Percentiles rank a stretch among this genome's conserved stretches.
These are phyloP conservation scores for Trichomonas tenax DNA, from an alignment of 208 protist genomes.

Conservation along the genomic window DNA sequence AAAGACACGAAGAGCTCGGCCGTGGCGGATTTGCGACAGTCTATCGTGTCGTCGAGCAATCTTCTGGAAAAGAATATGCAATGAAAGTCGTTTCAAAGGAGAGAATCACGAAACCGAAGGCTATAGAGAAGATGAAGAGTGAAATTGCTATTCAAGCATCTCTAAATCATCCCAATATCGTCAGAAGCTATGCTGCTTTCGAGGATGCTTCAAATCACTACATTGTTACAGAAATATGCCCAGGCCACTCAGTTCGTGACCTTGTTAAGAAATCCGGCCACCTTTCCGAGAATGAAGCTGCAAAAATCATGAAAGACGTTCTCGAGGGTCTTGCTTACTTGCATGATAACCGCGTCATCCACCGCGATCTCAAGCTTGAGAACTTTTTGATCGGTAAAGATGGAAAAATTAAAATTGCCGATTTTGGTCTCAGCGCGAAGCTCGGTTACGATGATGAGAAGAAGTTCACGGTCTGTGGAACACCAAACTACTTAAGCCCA, in stretches of 20 bases:
- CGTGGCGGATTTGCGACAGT: not conserved
- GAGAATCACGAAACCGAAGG: not conserved
- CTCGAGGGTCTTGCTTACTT: not conserved
- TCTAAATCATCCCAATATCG: conserved; percentile 79
- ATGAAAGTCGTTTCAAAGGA: not conserved
- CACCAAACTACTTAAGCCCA: conserved; percentile 30
- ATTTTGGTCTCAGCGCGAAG: conserved; percentile 73
- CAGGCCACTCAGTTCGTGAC: conserved; percentile 74
- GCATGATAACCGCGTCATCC: conserved; percentile 59
- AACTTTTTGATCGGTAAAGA: conserved; percentile 74
- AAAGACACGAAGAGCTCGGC: not conserved
- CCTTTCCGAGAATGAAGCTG: conserved; percentile 13
- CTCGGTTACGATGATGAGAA: conserved; percentile 67
- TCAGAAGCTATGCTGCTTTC: conserved; percentile 82
- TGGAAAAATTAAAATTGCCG: conserved; percentile 69
- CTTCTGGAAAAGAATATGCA: not conserved
- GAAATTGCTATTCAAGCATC: conserved; percentile 89
- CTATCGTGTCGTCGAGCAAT: not conserved
- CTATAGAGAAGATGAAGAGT: conserved; percentile 52
- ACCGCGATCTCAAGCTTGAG: conserved; percentile 82
- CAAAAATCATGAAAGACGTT: not conserved
- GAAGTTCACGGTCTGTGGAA: conserved; percentile 47
- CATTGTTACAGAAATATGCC: conserved; percentile 89
- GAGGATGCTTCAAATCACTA: conserved; percentile 85
- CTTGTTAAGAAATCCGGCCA: conserved; percentile 62